phyloP scores from a whole-genome alignment of 2,329 filamentous ascomycete genomes.

The Fusarium sp. region DNA sequence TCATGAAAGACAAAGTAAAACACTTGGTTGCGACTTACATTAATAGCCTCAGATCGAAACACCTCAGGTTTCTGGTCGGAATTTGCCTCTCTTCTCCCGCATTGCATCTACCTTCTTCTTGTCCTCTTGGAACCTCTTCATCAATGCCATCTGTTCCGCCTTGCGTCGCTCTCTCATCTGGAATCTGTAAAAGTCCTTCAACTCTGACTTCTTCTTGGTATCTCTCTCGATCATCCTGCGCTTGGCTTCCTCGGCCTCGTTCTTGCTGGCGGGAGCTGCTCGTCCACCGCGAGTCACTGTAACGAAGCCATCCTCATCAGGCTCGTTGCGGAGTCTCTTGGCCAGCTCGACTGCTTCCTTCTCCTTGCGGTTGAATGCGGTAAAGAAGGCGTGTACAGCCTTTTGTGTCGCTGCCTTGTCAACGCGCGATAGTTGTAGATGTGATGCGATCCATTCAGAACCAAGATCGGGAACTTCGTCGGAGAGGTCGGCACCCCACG shows the following conservation, averaged over 20 bases:
- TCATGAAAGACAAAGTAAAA: slow-evolving; percentile 49
- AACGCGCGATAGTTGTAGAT: slow-evolving; percentile 79
- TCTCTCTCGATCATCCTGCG: slow-evolving; percentile 71
- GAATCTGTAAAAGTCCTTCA: slow-evolving; percentile 85
- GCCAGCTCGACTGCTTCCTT: slow-evolving; percentile 70
- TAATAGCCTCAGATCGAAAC: slow-evolving; percentile 1
- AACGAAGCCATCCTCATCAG: slow-evolving; percentile 95
- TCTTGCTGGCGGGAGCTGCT: slow-evolving; percentile 77
- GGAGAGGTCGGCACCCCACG: slow-evolving; percentile 75
- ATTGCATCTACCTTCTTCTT: slow-evolving; percentile 76
- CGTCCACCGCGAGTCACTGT: slow-evolving; percentile 86
- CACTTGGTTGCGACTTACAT: slow-evolving; percentile 24
- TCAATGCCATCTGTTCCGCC: slow-evolving; percentile 74
- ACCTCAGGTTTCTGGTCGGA: slow-evolving; percentile 62
- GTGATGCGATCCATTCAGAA: slow-evolving; percentile 67
- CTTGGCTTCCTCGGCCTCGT: slow-evolving; percentile 72
- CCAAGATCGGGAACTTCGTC: slow-evolving; percentile 69
- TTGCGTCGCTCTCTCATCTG: slow-evolving; percentile 84
- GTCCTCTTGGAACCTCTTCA: slow-evolving; percentile 81
- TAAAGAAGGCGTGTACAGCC: slow-evolving; percentile 87
- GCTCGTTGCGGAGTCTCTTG: slow-evolving; percentile 76
- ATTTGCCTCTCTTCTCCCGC: slow-evolving; percentile 73
- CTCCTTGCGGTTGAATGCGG: slow-evolving; percentile 78
- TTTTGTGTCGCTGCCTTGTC: slow-evolving; percentile 73
- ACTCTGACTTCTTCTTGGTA: slow-evolving; percentile 69